Base-by-base conservation (phyloP, 2,329 filamentous ascomycete genomes). In the Colletotrichum chrysophilum region DNA sequence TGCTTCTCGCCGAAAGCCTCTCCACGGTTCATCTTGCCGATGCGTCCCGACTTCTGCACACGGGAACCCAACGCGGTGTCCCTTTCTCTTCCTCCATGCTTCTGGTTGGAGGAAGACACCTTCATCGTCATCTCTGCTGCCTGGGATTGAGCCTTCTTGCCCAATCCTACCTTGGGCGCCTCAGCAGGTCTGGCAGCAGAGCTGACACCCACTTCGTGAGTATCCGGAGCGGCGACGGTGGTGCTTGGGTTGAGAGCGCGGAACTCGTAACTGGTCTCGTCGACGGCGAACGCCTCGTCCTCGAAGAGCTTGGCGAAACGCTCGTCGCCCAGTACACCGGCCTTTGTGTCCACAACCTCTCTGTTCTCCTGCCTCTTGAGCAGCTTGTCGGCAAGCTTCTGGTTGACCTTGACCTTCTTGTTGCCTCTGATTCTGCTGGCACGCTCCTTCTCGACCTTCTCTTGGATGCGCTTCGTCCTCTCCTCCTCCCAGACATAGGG, bases 401-500 rank as follows among this genome's bases (percentile, higher is more conserved):
- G 92, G 84, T 99, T 99, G 87, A 99, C 96, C 89, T 98, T 98
- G 88, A 97, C 94, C 89, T 98, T 98, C 88, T 98, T 98, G 85
- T 93, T 95, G 78, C 96, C 96, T 80, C 97, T 92, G 81, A 99
- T 98, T 79, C 97, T 92, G 83, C 93, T 97, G 81, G 97, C 95
- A n/a, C 97, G 93, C 86, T 98, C 96, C 87, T 98, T 98, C 82
- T 98, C 95, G 78, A 99, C 95, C 89, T 96, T 98, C 82, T 98
- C 95, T 84, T 96, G 95, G 80, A 99, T 93, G 79, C 94, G 93
- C 89, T 98, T 98, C 76, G 93, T 93, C 73, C 96, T 91, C 84
- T 98, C 95, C 81, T 98, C 95, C 82, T 98, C 95, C 90, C 94
- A 98, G 68, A 97, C 91, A 82, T 97, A 97, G 0, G 97, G 97